These are phyloP conservation scores for Priceomyces carsonii DNA, from an alignment of 805 yeast genomes.

Conservation along the genomic window DNA sequence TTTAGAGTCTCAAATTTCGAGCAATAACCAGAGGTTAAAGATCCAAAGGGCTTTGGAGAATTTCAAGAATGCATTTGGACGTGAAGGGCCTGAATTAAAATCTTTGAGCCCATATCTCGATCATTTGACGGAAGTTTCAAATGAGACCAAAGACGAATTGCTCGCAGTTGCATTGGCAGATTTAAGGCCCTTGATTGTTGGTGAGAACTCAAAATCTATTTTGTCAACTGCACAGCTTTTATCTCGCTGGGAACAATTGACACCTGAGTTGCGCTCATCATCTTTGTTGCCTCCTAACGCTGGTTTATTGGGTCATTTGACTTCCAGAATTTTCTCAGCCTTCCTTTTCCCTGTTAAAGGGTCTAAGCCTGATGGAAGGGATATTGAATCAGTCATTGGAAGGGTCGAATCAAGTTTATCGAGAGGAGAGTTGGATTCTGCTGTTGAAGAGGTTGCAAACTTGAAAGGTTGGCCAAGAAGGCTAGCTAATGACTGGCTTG, in stretches of 20 bases:
- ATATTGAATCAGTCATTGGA: conserved; percentile 85
- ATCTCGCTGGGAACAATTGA: conserved; percentile 75
- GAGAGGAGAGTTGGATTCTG: conserved; percentile 77
- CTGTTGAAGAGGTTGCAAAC: conserved; percentile 88
- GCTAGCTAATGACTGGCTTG: conserved; percentile 89
- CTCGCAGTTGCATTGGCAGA: conserved; percentile 31
- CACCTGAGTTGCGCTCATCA: conserved; percentile 85
- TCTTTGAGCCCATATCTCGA: conserved; percentile 41
- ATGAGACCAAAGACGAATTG: conserved; percentile 32
- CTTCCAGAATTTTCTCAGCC: conserved; percentile 75
- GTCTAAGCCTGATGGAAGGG: conserved; percentile 68
- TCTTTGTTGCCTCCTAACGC: conserved; percentile 93
- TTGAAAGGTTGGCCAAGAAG: conserved; percentile 92
- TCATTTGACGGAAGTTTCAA: conserved; percentile 22
- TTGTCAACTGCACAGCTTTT: conserved; percentile 76
- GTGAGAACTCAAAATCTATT: conserved; percentile 51
- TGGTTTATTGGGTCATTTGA: conserved; percentile 87
- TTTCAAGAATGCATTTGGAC: conserved; percentile 30
- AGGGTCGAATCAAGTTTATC: conserved; percentile 76
- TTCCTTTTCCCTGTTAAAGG: conserved; percentile 80
- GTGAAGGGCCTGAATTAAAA: conserved; percentile 24
- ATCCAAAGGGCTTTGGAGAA: conserved; percentile 33
- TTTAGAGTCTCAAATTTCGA: conserved; percentile 37
- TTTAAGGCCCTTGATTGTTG: conserved; percentile 34
- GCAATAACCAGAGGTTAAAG: conserved; percentile 33